Base-by-base conservation (phyloP, 1,139 yeast species). In the Nakaseomyces uthaithaninus region DNA sequence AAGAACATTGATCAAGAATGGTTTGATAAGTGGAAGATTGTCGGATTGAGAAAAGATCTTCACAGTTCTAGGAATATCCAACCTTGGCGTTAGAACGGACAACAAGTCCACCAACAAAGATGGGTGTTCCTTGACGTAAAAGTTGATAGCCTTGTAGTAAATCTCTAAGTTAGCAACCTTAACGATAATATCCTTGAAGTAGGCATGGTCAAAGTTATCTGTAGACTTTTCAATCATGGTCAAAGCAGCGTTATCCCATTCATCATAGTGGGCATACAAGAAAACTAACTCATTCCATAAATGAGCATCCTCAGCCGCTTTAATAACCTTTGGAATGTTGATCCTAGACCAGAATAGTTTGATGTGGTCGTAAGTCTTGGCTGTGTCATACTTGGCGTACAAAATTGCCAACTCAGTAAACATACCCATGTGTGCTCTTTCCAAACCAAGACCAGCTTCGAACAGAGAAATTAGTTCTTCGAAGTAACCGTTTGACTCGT, bases 361-460 rank as follows among this genome's bases (percentile, higher is more conserved):
- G 74, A 91, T 74, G 66, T 91, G 98, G 66, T 91, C 98, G 87
- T 86, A 84, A 40, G 94, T 85, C 66, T 80, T 82, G 45, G 80
- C 85, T 33, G 97, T 95, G 49, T 78, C 77, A 66, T 89, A 91
- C 65, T 89, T 91, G 52, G 93, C 75, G 69, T 91, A 91, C 54
- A 91, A 71, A 41, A 85, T 73, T 15, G 97, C 95, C 58, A 93
- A 74, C 64, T 89, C 96, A 9, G 99, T 91, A 63, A 93, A 91
- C 97, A 91, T 91, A 55, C 97, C 98, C 97, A 91, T 91, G 62
- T 93, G 98, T 28, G 99, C 98, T 63, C 98, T 83, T 70, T 91
- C 99, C 54, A 91, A 75, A 39, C 95, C 94, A 46, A 91, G 74
- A 52, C 98, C 98, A 54, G 87, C 93, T 67, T 91, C 98, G 57